Conservation (phyloP, 2,329 filamentous ascomycete genomes). For the Fragosphaeria purpurea region DNA sequence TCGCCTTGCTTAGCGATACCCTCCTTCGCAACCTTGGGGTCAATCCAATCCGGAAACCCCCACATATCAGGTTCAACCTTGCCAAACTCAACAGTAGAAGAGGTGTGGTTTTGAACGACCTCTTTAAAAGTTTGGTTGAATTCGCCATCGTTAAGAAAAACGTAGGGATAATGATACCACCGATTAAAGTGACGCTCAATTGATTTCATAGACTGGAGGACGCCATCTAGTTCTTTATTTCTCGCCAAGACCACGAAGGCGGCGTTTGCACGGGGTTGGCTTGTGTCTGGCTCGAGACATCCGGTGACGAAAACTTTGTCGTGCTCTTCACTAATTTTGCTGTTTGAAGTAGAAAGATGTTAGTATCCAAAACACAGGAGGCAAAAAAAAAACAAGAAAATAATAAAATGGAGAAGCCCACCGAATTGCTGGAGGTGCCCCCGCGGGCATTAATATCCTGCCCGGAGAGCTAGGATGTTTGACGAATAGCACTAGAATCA, state of each 20-base stretch:
- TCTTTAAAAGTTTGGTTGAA: slow-evolving; percentile 94
- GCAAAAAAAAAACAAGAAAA: background rate
- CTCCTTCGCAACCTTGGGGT: slow-evolving; percentile 86
- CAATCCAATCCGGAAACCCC: slow-evolving; percentile 95
- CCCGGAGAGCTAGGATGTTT: slow-evolving; percentile 76
- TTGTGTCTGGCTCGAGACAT: slow-evolving; percentile 72
- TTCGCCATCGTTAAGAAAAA: slow-evolving; percentile 94
- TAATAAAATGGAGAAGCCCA: slow-evolving; percentile 32
- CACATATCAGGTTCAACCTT: slow-evolving; percentile 86
- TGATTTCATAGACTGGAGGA: slow-evolving; percentile 93
- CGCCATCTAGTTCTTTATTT: slow-evolving; percentile 93
- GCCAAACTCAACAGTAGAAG: slow-evolving; percentile 78
- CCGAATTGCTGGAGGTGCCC: slow-evolving; percentile 82
- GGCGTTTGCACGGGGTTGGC: slow-evolving; percentile 76
- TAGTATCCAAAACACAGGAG: background rate
- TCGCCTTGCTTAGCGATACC: slow-evolving; percentile 96
- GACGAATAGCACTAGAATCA: slow-evolving; percentile 84
- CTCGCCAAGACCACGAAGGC: slow-evolving; percentile 91
- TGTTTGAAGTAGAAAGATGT: slow-evolving; percentile 25
- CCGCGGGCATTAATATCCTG: slow-evolving; percentile 76
- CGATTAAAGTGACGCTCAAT: slow-evolving; percentile 98
- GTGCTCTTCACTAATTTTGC: slow-evolving; percentile 93
- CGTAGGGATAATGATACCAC: slow-evolving; percentile 97
- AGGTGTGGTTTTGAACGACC: slow-evolving; percentile 82
- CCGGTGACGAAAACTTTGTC: slow-evolving; percentile 94